phyloP scores from a whole-genome alignment of 2,329 filamentous ascomycete species.

The Cladosporium sp. region DNA sequence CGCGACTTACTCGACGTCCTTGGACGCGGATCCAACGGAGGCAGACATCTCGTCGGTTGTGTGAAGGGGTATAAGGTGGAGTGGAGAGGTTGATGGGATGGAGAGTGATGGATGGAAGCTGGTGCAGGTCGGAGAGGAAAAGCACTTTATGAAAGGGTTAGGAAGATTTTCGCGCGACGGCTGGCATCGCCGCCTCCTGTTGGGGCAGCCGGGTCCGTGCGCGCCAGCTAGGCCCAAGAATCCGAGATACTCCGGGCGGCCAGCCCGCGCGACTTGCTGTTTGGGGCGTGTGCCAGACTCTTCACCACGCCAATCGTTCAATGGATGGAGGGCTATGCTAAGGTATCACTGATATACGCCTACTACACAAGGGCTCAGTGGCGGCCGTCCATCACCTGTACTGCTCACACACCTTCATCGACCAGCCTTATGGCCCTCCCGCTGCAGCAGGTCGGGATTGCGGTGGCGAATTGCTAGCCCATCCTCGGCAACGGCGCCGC shows the following conservation, averaged over 20 bases:
- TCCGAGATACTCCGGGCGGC: too few species aligned
- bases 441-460: neutral
- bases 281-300: too few species aligned
- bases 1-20: constrained; percentile 12
- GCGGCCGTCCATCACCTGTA: too few species aligned
- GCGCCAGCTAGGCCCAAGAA: too few species aligned
- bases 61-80: constrained; percentile 4
- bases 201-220: too few species aligned
- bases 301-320: too few species aligned
- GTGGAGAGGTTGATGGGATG: constrained; percentile 5
- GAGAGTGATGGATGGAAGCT: constrained; percentile 7
- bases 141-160: constrained; percentile 3
- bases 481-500: constrained; percentile 11
- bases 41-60: constrained; percentile 10
- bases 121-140: neutral
- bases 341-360: too few species aligned
- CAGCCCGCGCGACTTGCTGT: too few species aligned
- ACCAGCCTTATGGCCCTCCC: neutral
- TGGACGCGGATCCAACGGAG: constrained; percentile 6
- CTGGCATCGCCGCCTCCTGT: neutral
- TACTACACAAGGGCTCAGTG: too few species aligned
- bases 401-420: too few species aligned
- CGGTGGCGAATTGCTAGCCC: constrained; percentile 8
- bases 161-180: constrained; percentile 4
- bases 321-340: too few species aligned